phyloP scores from a whole-genome alignment of 352 stramenopile species.

The Pythium dissotocum region DNA sequence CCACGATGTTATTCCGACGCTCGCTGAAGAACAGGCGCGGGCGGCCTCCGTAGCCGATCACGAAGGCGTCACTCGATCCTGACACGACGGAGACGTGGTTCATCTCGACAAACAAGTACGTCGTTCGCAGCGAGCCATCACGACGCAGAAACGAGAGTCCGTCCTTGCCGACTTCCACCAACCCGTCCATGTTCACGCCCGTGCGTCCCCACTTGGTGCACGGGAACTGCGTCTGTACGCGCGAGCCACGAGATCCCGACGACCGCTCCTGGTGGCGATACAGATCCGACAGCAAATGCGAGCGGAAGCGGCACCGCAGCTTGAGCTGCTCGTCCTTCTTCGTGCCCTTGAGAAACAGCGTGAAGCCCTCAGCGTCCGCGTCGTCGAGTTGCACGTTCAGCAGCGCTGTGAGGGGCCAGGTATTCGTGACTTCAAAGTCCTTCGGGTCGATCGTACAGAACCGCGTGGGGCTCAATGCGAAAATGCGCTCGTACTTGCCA shows the following conservation, averaged over 20 bases:
- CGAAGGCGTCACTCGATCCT: slow-evolving; percentile 61
- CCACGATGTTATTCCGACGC: slow-evolving; percentile 50
- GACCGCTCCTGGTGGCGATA: slow-evolving; percentile 63
- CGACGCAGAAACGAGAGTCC: slow-evolving; percentile 44
- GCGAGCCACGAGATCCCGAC: slow-evolving; percentile 30
- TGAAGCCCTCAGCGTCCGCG: slow-evolving; percentile 62
- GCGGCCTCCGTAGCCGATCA: slow-evolving; percentile 65
- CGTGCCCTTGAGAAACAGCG: slow-evolving; percentile 55
- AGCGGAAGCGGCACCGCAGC: slow-evolving; percentile 74
- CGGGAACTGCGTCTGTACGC: slow-evolving; percentile 41
- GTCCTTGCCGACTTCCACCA: slow-evolving; percentile 64
- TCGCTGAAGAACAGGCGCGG: slow-evolving; percentile 75
- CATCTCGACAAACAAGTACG: slow-evolving; percentile 83
- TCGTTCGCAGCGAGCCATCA: slow-evolving; percentile 56
- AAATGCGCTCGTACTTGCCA: slow-evolving; percentile 87
- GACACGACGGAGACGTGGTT: slow-evolving; percentile 60
- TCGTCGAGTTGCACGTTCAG: slow-evolving; percentile 59
- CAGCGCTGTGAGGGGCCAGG: slow-evolving; percentile 69
- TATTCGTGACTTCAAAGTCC: slow-evolving; percentile 89
- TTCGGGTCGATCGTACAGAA: slow-evolving; percentile 87
- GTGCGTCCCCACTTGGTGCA: slow-evolving; percentile 72
- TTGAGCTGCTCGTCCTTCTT: slow-evolving; percentile 88
- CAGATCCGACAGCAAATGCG: slow-evolving; percentile 77
- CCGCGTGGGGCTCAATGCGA: slow-evolving; percentile 73
- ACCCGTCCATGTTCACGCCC: slow-evolving; percentile 41